Evolutionary conservation across 192 early-diverging fungal species (phyloP).

Genomic region (Coemansia sp.): DNA sequence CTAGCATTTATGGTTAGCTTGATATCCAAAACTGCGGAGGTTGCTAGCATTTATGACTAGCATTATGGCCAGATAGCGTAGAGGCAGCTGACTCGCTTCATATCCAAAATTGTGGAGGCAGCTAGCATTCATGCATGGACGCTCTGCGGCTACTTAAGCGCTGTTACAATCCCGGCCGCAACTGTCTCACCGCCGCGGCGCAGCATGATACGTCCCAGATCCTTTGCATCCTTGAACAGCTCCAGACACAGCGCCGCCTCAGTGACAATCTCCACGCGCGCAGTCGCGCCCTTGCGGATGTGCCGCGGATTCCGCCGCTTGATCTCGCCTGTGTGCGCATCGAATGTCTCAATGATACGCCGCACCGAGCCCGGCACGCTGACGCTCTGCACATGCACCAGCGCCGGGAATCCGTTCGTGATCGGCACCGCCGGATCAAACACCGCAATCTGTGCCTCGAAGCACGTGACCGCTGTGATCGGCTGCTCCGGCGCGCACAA

Average conservation of each 20-base stretch:
- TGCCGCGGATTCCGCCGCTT: slow-evolving; percentile 77
- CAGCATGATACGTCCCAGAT: slow-evolving; percentile 85
- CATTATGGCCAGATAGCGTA: no score
- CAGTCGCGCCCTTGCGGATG: slow-evolving; percentile 63
- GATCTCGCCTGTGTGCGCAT: slow-evolving; percentile 83
- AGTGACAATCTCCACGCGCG: slow-evolving; percentile 78
- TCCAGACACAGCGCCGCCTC: slow-evolving; percentile 82
- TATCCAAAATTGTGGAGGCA: no score
- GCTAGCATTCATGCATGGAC: not conserved
- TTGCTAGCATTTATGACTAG: no score
- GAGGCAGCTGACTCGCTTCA: no score
- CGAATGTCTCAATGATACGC: slow-evolving; percentile 73
- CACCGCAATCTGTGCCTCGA: slow-evolving; percentile 86
- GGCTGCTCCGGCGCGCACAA: slow-evolving; percentile 70
- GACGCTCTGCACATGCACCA: slow-evolving; percentile 83
- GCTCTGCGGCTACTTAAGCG: slow-evolving; percentile 18
- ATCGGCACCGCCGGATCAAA: slow-evolving; percentile 93
- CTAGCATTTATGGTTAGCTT: no score
- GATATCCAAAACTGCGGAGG: no score
- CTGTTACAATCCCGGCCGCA: slow-evolving; percentile 80
- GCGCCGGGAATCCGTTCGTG: slow-evolving; percentile 84
- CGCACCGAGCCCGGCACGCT: slow-evolving; percentile 76
- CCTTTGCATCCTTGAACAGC: slow-evolving; percentile 79
- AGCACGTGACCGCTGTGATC: slow-evolving; percentile 73
- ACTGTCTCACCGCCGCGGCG: slow-evolving; percentile 82